Evolutionary conservation across 2,329 filamentous ascomycete genomes (phyloP).

Genomic region (Epichloe gansuensis): DNA sequence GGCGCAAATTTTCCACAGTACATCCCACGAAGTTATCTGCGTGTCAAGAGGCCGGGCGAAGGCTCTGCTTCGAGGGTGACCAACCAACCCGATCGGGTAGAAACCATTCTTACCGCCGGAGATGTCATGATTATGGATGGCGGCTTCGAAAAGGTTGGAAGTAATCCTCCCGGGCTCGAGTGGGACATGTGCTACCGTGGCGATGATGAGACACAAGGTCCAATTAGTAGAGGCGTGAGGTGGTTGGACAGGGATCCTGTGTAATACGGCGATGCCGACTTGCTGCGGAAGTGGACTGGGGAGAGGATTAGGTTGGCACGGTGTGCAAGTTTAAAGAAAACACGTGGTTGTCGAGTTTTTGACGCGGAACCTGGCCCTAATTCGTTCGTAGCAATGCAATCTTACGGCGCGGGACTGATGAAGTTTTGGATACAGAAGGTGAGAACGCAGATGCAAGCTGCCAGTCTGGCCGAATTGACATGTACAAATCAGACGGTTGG

Average conservation of each 20-base stretch:
- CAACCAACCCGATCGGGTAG: constrained; percentile 21
- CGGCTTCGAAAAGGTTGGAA: constrained; percentile 55
- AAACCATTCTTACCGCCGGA: constrained; percentile 41
- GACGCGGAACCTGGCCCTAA: background rate
- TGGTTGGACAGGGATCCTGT: constrained; percentile 13
- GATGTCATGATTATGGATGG: constrained; percentile 48
- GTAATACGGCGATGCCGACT: constrained; percentile 9
- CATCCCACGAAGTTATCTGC: constrained; percentile 53
- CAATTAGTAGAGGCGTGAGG: constrained; percentile 1
- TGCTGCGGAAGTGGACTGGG: background rate
- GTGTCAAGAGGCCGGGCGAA: constrained; percentile 45
- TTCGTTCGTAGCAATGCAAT: background rate
- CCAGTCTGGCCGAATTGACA: background rate
- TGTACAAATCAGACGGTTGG: background rate
- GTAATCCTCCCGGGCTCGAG: constrained; percentile 43
- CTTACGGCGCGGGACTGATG: background rate
- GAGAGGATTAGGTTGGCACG: background rate
- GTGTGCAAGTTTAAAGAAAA: background rate
- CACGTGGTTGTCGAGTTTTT: background rate
- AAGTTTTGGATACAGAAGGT: background rate
- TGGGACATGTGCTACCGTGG: constrained; percentile 48
- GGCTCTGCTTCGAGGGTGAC: constrained; percentile 53
- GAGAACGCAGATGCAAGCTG: background rate
- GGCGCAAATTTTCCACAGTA: constrained; percentile 59
- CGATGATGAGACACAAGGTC: background rate